Base-by-base conservation (phyloP, 2,329 filamentous ascomycete species). In the Ceratocystis destructans region DNA sequence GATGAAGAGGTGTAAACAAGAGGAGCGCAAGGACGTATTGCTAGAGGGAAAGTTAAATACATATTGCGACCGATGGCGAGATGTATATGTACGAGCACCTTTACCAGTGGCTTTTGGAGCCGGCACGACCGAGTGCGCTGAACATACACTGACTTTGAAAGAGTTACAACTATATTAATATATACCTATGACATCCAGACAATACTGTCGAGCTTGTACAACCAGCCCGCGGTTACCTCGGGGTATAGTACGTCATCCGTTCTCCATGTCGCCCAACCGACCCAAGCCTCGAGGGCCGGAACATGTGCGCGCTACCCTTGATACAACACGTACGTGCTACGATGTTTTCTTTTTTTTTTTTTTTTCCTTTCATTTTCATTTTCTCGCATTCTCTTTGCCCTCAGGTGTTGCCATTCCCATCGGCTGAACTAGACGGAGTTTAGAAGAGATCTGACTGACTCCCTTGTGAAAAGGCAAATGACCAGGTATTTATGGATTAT, bases 1-100 rank as follows among this genome's bases (percentile, higher is more conserved):
- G 84, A 86, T 71, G 84, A 87, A 72, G 83, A 85, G 72, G 79
- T 82, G 20, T 82, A 65, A 33, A 28, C 46, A 28, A 48, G 62
- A 22, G 12, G 55, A 37, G n/a, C 3, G 37, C 12, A 41, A 41
- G 37, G 37, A 15, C 10, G 37, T 41, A 12, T 12, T 41, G 15
- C 17, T 31, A 28, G 7, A 20, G 28, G 31, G 25, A 59, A 59
- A 59, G 37, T 20, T 17, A 3, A 57, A 57, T 57, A 31, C 53
- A 28, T 57, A 12, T 57, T 33, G n/a, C 55, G 20, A 31, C 37
- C 22, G n/a, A 5, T 31, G 37, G 20, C 31, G 25, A 20, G 22
- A 10, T 17, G 46, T 46, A 15, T 66, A 44, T 22, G 37, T 45
- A 41, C 37, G 10, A 41, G 37, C 37, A 41, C 41, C 2, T 12